These are phyloP conservation scores for Monosporascus cannonballus DNA, from an alignment of 2,329 filamentous ascomycete genomes.

Conservation along the genomic window DNA sequence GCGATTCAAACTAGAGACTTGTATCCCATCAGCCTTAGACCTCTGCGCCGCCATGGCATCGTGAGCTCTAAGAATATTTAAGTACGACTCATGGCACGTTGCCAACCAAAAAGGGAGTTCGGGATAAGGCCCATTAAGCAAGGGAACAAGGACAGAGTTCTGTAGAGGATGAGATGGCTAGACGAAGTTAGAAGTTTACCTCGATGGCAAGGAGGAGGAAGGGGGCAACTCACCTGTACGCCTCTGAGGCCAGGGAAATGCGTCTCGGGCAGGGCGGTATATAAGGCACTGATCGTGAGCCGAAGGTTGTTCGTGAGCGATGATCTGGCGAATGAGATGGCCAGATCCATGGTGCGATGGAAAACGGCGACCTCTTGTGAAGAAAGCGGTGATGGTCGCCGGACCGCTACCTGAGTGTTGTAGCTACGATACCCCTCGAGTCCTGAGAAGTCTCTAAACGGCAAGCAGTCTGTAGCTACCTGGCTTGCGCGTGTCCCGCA, in stretches of 20 bases:
- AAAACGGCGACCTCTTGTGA: constrained; percentile 1
- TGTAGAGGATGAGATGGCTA: constrained; percentile 55
- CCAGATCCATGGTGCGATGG: constrained; percentile 6
- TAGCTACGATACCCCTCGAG: constrained; percentile 25
- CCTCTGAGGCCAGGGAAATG: constrained; percentile 26
- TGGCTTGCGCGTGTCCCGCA: constrained; percentile 23
- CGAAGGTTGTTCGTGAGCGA: constrained; percentile 26
- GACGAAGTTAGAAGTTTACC: constrained; percentile 35
- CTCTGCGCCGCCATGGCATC: constrained; percentile 36
- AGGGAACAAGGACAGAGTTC: constrained; percentile 46
- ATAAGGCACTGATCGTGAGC: constrained; percentile 29
- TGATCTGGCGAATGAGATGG: constrained; percentile 20
- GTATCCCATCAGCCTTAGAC: constrained; percentile 36
- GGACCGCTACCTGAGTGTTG: constrained; percentile 2
- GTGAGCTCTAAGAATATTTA: constrained; percentile 37
- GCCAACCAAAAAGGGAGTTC: constrained; percentile 43
- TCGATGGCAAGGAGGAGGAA: constrained; percentile 9
- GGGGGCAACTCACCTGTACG: constrained; percentile 37
- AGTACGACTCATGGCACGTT: constrained; percentile 44
- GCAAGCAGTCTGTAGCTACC: constrained; percentile 41
- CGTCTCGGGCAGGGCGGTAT: constrained; percentile 24
- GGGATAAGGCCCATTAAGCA: constrained; percentile 32
- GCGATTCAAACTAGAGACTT: constrained; percentile 50
- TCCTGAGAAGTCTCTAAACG: constrained; percentile 37
- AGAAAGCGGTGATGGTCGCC: background rate